Percentiles rank a stretch among this genome's conserved stretches.
Conservation (phyloP, 2,329 filamentous ascomycete species). For the Didymella lethalis region DNA sequence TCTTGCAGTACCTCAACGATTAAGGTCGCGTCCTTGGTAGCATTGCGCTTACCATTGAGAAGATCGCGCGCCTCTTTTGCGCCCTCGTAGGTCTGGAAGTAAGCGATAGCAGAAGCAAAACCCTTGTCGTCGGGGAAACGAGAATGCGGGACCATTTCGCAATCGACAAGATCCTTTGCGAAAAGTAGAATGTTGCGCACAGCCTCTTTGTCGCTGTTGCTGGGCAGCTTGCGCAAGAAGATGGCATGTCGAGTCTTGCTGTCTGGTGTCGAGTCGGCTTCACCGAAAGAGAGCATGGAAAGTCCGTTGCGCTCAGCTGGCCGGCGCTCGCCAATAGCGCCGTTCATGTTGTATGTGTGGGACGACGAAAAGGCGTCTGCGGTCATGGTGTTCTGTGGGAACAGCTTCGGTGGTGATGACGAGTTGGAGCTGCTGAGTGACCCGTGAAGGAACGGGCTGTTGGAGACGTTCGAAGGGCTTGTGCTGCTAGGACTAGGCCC, state of each 20-base stretch:
- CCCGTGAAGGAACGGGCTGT: constrained; percentile 50
- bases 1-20: constrained; percentile 63
- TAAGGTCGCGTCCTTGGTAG: constrained; percentile 67
- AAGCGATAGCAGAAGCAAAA: constrained; percentile 65
- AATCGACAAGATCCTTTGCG: constrained; percentile 67
- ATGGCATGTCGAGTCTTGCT: constrained; percentile 50
- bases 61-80: constrained; percentile 67
- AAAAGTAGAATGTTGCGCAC: constrained; percentile 71
- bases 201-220: constrained; percentile 64
- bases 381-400: constrained; percentile 50
- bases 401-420: constrained; percentile 50
- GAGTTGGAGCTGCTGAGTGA: constrained; percentile 52
- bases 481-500: constrained; percentile 54
- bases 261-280: constrained; percentile 41
- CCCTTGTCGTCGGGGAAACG: constrained; percentile 65
- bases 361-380: constrained; percentile 53
- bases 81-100: constrained; percentile 64
- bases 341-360: constrained; percentile 51
- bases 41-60: constrained; percentile 69
- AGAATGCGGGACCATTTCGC: constrained; percentile 61
- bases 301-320: constrained; percentile 47
- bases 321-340: constrained; percentile 53
- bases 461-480: constrained; percentile 52
- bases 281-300: constrained; percentile 48
- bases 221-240: constrained; percentile 66